These are phyloP conservation scores for Eimeria zaria DNA, from an alignment of 169 alveolate species.

Conservation along the genomic window DNA sequence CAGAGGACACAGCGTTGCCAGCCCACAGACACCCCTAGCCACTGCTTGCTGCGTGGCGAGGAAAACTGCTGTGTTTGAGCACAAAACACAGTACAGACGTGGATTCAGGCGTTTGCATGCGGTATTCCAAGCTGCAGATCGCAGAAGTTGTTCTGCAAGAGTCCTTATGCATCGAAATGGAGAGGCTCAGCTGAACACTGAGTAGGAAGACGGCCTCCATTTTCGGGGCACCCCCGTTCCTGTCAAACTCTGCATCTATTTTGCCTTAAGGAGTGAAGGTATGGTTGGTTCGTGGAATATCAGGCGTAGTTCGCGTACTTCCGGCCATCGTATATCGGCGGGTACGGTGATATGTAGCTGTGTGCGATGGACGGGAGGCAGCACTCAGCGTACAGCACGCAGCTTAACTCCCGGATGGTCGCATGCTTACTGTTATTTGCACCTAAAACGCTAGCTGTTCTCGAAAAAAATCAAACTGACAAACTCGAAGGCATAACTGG, in stretches of 20 bases:
- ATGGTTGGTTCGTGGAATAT: neutral
- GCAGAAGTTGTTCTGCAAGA: neutral
- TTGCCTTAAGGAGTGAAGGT: neutral
- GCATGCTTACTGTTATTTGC: neutral
- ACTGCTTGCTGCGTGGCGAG: neutral
- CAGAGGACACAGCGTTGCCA: slow-evolving; percentile 55
- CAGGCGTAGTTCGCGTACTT: neutral
- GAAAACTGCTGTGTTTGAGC: too few relatives aligned
- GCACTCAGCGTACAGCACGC: neutral
- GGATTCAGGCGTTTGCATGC: neutral
- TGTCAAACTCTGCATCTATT: neutral
- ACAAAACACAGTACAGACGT: too few relatives aligned
- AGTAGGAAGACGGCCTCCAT: neutral
- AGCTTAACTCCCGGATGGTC: neutral
- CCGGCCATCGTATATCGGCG: neutral
- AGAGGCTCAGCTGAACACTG: slow-evolving; percentile 8
- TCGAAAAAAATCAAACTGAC: neutral
- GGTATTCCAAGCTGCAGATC: neutral
- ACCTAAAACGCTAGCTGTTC: neutral
- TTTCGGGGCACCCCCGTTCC: slow-evolving; percentile 10
- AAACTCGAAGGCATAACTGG: neutral
- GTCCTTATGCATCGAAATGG: neutral
- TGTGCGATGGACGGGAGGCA: neutral
- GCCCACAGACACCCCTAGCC: slow-evolving; percentile 30
- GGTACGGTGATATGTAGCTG: neutral